These are phyloP conservation scores for Aspergillus sp. DNA, from an alignment of 2,329 filamentous ascomycete species.

Conservation along the genomic window DNA sequence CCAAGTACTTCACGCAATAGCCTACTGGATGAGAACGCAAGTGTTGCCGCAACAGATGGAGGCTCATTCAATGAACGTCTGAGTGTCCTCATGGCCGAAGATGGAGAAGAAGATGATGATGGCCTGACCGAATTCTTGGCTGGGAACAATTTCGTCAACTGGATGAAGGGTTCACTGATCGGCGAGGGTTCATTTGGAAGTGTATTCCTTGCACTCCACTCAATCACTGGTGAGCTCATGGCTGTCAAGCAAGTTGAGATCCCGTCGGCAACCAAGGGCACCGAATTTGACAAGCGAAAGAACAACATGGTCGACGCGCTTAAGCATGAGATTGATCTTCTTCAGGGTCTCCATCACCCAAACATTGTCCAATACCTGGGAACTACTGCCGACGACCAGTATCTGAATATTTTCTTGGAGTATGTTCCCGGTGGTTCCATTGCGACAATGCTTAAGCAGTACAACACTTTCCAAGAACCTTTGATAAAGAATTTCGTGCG, in stretches of 20 bases:
- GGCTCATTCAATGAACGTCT: slow-evolving; percentile 80
- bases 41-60: slow-evolving; percentile 60
- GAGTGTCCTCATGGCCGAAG: slow-evolving; percentile 80
- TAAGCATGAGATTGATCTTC: slow-evolving; percentile 91
- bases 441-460: slow-evolving; percentile 97
- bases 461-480: slow-evolving; percentile 89
- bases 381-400: slow-evolving; percentile 84
- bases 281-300: slow-evolving; percentile 82
- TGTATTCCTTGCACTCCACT: slow-evolving; percentile 91
- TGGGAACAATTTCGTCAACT: slow-evolving; percentile 94
- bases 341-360: slow-evolving; percentile 89
- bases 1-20: slow-evolving; percentile 74
- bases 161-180: slow-evolving; percentile 98
- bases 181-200: slow-evolving; percentile 95
- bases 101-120: slow-evolving; percentile 88
- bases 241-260: slow-evolving; percentile 98
- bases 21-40: slow-evolving; percentile 82
- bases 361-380: slow-evolving; percentile 99
- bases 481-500: slow-evolving; percentile 95
- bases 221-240: slow-evolving; percentile 94
- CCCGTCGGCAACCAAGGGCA: slow-evolving; percentile 74
- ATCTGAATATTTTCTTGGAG: slow-evolving; percentile 99
- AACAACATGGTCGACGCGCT: slow-evolving; percentile 97
- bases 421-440: slow-evolving; percentile 97
- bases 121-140: slow-evolving; percentile 87